Evolutionary conservation across 768 basidiomycete genomes (phyloP).

Genomic region (Antrodiella citrinella): DNA sequence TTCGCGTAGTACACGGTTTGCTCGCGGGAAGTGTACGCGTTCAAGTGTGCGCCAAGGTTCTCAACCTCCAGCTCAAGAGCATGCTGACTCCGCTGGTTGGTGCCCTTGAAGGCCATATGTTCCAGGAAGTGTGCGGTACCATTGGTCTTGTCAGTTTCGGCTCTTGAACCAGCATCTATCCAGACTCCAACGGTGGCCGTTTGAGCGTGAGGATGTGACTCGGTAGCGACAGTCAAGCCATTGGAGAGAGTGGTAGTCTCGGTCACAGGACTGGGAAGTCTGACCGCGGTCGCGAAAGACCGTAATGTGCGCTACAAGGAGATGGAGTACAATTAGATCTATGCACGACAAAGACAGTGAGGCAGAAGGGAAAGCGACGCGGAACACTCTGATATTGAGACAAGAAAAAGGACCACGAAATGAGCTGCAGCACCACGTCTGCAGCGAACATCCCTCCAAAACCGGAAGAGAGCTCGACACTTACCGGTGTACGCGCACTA

Average conservation of each 20-base stretch:
- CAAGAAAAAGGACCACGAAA: not conserved
- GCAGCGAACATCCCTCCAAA: not conserved
- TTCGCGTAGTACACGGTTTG: conserved; percentile 99
- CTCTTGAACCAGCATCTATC: conserved; percentile 97
- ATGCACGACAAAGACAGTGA: conserved; percentile 7
- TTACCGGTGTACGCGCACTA: conserved; percentile 29
- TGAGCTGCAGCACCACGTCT: conserved; percentile 8
- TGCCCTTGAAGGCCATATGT: conserved; percentile 98
- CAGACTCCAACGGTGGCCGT: conserved; percentile 99
- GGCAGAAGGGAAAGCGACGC: conserved; percentile 2
- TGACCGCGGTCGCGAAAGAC: conserved; percentile 67
- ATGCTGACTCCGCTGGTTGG: conserved; percentile 79
- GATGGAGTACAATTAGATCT: too few relatives aligned
- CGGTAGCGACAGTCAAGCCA: conserved; percentile 92
- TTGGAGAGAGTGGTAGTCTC: conserved; percentile 90
- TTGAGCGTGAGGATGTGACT: conserved; percentile 81
- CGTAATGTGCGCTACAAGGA: conserved; percentile 38
- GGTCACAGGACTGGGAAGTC: conserved; percentile 64
- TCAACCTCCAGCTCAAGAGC: conserved; percentile 94
- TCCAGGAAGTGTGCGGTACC: conserved; percentile 99
- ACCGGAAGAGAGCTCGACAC: conserved; percentile 6
- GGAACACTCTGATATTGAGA: not conserved
- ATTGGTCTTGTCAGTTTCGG: conserved; percentile 90
- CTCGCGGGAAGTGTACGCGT: conserved; percentile 97
- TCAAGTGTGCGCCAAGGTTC: conserved; percentile 94